Base-by-base conservation (phyloP, 257 asterid species). In the Fraxinus excelsior region DNA sequence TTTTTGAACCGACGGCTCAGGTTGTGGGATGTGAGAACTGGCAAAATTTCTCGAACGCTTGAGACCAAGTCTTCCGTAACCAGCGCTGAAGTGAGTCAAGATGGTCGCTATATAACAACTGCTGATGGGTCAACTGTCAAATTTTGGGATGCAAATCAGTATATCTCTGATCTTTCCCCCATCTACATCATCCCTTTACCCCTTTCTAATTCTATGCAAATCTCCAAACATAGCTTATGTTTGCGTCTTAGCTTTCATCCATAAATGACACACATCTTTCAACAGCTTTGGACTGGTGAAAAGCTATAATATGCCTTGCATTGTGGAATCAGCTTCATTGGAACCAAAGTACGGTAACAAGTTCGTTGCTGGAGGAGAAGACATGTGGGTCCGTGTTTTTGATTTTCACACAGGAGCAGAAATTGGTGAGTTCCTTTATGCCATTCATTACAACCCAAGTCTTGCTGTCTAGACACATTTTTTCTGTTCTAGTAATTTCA, bases 111-210 rank as follows among this genome's bases (percentile, higher is more conserved):
- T 78, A 93, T 96, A 80, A 91, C 98, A 38, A 96, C 99, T 53
- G 96, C 92, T 32, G 99, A 93, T 83, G 99, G 98, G 37, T 86
- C 90, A 71, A 88, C 89, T 67, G 91, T 96, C 65, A 96, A 89
- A 85, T 96, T 96, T 82, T 96, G 97, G 98, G 99, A 96, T 74
- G 98, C 98, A 72, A 96, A 96, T 82, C 98, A 93, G 98, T 95
- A 88, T 3, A 92, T 82, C 64, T 62, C 65, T 3, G 16, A 9
- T 23, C 32, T 21, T 21, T 25, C 31, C 3, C 19, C 7, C 34
- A 29, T 25, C 67, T 23, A 21, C 68, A 0, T 0, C 68, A 2
- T 18, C 21, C 19, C 34, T 16, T 13, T 13, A 34, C 19, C 34
- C 26, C 12, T 16, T 16, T 14, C n/a, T 64, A 42, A 34, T 13